Evolutionary conservation across 2,329 filamentous ascomycete genomes (phyloP).

Genomic region (Trichophyton verrucosum): DNA sequence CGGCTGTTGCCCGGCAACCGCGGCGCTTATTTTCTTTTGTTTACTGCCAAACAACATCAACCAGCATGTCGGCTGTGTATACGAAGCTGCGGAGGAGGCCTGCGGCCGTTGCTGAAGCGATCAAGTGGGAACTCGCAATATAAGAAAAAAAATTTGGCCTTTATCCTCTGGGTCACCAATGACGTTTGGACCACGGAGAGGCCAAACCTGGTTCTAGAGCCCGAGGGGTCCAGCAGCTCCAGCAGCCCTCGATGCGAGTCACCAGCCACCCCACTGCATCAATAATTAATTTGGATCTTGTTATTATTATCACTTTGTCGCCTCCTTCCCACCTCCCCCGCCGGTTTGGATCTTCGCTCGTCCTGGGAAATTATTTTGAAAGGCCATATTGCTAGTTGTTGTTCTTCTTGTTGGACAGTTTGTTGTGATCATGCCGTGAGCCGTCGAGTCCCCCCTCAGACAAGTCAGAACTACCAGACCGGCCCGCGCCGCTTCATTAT

Average conservation of each 20-base stretch:
- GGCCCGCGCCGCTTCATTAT: neutral
- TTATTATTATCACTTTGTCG: neutral
- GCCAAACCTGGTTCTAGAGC: slow-evolving; percentile 1
- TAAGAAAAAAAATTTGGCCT: too few species aligned
- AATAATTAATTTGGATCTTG: neutral
- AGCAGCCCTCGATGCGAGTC: neutral
- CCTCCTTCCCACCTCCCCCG: neutral
- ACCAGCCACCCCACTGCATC: neutral
- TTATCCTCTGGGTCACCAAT: neutral
- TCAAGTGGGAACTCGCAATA: neutral
- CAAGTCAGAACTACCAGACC: neutral
- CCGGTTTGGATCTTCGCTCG: neutral
- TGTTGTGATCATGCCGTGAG: neutral
- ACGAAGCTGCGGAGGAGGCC: neutral
- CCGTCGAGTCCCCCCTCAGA: neutral
- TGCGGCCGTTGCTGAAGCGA: neutral
- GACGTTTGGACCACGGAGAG: neutral
- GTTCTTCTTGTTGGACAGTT: neutral
- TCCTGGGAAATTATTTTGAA: neutral
- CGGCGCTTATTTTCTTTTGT: neutral
- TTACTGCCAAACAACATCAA: neutral
- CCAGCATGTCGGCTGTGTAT: neutral
- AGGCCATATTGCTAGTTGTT: neutral
- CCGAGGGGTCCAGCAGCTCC: neutral
- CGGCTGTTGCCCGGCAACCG: slow-evolving; percentile 1